A percentile compares a stretch with the other conserved stretches of the same genome.
Conservation (phyloP, 2,329 filamentous ascomycete species). For the Westerdykella aurantiaca region DNA sequence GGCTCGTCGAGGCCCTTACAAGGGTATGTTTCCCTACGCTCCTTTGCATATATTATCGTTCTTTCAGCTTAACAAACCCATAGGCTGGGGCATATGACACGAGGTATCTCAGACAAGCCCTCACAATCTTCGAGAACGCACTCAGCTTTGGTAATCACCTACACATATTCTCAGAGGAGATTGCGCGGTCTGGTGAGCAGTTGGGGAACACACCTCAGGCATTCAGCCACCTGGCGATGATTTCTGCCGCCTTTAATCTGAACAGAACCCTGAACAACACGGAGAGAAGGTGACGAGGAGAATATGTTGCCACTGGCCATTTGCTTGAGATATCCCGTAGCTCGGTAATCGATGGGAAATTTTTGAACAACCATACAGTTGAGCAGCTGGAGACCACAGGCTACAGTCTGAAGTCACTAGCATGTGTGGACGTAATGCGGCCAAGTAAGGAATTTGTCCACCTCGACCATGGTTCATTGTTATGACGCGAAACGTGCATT, state of each 20-base stretch:
- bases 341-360: too few relatives aligned
- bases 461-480: too few relatives aligned
- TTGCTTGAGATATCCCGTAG: too few relatives aligned
- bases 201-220: constrained; percentile 75
- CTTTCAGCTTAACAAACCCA: constrained; percentile 6
- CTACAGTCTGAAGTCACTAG: too few relatives aligned
- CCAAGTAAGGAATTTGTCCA: too few relatives aligned
- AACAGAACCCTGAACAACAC: constrained; percentile 42
- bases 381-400: too few relatives aligned
- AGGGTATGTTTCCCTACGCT: constrained; percentile 46
- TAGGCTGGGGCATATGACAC: constrained; percentile 49
- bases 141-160: constrained; percentile 70
- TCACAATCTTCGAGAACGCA: constrained; percentile 73
- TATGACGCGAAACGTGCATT: too few relatives aligned
- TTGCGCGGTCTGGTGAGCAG: constrained; percentile 68
- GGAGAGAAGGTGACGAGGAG: neutral
- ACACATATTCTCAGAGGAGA: constrained; percentile 74
- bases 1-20: constrained; percentile 73
- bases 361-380: too few relatives aligned
- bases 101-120: constrained; percentile 55
- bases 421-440: too few relatives aligned
- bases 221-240: constrained; percentile 68
- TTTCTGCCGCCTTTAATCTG: constrained; percentile 72
- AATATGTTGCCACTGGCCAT: too few relatives aligned
- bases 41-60: too few relatives aligned